Evolutionary conservation across 441 rosid species (phyloP), one percentile per base, ranked within the genome.

Genomic region (Gossypium schwendimanii): DNA sequence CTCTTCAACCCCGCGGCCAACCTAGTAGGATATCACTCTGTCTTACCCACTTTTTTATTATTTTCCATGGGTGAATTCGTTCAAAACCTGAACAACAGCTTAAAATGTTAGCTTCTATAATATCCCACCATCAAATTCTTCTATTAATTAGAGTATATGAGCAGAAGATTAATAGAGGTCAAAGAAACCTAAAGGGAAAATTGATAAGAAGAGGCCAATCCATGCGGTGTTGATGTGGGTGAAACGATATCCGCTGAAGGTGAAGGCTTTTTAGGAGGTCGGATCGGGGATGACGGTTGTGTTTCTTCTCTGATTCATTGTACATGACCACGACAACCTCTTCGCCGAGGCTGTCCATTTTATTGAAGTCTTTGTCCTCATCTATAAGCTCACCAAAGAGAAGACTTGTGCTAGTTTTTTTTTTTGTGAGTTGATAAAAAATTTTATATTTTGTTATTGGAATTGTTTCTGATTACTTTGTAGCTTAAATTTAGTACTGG

Each of bases 331-430:
- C 73, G 97, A 94, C 74, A 94, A 94, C 73, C 99, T 94, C 78
- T 94, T 94, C 71, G 97, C 98, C 0, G 98, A 94, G 87, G 97
- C 97, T 54, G 97, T 92, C 17, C 99, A 94, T 82, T 89, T 97
- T 15, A 80, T 94, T n/a, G 99, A 97, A 74, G 91, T 94, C 84
- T 83, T 84, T 65, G 94, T 94, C 53, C 96, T 94, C 55, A 92
- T 94, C 26, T 94, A 94, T 83, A 94, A 94, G 82, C 91, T 94
- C 76, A 92, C 82, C 86, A 94, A 91, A 82, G 99, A 94, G 82
- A 94, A 80, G 81, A 92, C 98, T 57, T 94, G 98, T 76, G 99
- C 99, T 6, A 21, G 99, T 58, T 3, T 6, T 0, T 24, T 6
- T 52, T 14, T 2, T 41, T 11, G 5, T 4, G 0, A 1, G 9